Evolutionary conservation across 805 yeast species (phyloP).

Genomic region (Pichia phayaonensis): DNA sequence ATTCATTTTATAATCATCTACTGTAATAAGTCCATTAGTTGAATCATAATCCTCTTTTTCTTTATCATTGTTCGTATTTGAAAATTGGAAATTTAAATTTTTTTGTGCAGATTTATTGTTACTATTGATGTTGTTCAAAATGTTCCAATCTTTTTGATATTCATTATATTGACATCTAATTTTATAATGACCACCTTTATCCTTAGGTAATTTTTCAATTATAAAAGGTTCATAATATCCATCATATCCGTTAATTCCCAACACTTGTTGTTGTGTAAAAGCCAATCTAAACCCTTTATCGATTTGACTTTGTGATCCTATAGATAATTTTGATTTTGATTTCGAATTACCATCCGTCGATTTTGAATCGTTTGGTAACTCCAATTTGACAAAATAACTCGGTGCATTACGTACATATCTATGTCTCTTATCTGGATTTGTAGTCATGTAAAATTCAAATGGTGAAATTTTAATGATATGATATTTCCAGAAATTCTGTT

Average conservation of each 20-base stretch:
- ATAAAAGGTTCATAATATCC: slow-evolving; percentile 12
- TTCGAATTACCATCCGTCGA: background rate
- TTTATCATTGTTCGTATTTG: background rate
- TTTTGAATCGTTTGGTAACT: slow-evolving; percentile 11
- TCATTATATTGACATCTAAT: slow-evolving; percentile 14
- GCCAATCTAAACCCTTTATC: slow-evolving; percentile 27
- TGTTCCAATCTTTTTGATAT: slow-evolving; percentile 12
- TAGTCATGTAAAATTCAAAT: slow-evolving; percentile 48
- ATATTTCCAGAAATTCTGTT: slow-evolving; percentile 48
- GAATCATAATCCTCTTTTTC: background rate
- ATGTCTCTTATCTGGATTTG: slow-evolving; percentile 59
- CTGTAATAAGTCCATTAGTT: slow-evolving; percentile 1
- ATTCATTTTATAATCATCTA: slow-evolving; percentile 16
- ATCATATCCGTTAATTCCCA: slow-evolving; percentile 10
- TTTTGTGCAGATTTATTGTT: background rate
- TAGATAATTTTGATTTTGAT: background rate
- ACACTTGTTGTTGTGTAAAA: slow-evolving; percentile 22
- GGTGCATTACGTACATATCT: slow-evolving; percentile 54
- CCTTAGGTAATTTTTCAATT: slow-evolving; percentile 18
- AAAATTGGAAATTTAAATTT: slow-evolving; percentile 4
- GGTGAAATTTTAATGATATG: slow-evolving; percentile 49
- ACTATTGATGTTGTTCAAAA: slow-evolving; percentile 7
- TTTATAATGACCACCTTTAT: slow-evolving; percentile 16
- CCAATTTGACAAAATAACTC: slow-evolving; percentile 46
- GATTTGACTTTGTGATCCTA: slow-evolving; percentile 6